Base-by-base conservation (phyloP, 2,329 filamentous ascomycete species). In the Fusarium tanahbumbuense region DNA sequence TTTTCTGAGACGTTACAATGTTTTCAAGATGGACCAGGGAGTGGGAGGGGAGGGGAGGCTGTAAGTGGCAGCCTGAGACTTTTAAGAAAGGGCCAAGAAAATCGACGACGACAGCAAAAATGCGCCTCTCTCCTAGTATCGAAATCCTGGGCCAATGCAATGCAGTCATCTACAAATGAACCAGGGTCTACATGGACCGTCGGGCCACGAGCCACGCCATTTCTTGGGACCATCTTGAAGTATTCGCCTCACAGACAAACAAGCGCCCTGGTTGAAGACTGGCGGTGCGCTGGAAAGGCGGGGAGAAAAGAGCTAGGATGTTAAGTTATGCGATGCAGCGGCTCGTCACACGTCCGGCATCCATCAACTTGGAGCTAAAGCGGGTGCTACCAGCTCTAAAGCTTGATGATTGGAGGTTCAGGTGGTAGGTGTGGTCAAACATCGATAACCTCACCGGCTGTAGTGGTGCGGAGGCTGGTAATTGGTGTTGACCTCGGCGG, bases 401-500 rank as follows among this genome's bases (percentile, higher is more conserved):
- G 23, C 20, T n/a, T 11, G 37, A n/a, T 68, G 61, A 71, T 71
- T 71, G 67, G 67, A 20, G 37, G n/a, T 55, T 9, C 8, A n/a
- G 27, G 37, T 16, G 20, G 37, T 30, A 40, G 30, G 60, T 70
- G 50, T 49, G 62, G 55, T 41, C 66, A 52, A 66, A 56, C 27
- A 65, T 70, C 55, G 65, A 68, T 69, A 65, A 60, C 55, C 50
- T 56, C 52, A 55, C 48, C 25, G 54, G 64, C 49, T 44, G 48
- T 27, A 48, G 67, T 49, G 32, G 66, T 68, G 67, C 59, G 62
- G 65, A 56, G 61, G 71, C 70, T 73, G 67, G 71, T 76, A 72
- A 77, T 76, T 78, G 72, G 77, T 60, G 71, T 71, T 58, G 57
- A 48, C 74, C 53, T 78, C 77, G 81, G 81, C 81, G 81, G 81